phyloP scores from a whole-genome alignment of 371 early-diverging fungal species.

The Lichtheimia hyalospora region DNA sequence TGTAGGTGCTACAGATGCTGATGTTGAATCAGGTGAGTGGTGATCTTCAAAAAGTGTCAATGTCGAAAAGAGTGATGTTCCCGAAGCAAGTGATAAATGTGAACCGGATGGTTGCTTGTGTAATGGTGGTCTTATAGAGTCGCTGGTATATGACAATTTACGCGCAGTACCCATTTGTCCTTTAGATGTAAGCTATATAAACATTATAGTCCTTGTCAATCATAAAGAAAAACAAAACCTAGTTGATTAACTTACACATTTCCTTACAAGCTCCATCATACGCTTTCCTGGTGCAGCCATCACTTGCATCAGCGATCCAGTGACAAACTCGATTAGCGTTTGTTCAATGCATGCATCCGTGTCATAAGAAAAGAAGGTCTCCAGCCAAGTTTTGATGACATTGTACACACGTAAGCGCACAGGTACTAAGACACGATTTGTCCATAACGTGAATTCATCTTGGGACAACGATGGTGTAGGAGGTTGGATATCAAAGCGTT shows the following conservation, averaged over 20 bases:
- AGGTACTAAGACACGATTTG: slow-evolving; percentile 80
- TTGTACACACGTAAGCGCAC: slow-evolving; percentile 87
- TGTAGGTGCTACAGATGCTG: slow-evolving; percentile 13
- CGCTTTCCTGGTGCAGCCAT: slow-evolving; percentile 48
- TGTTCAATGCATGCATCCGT: slow-evolving; percentile 48
- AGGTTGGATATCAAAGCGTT: slow-evolving; percentile 72
- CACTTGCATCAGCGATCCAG: slow-evolving; percentile 26
- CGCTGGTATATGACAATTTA: slow-evolving; percentile 23
- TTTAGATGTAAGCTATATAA: slow-evolving; percentile 14
- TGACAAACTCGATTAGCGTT: slow-evolving; percentile 25
- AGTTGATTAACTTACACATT: slow-evolving; percentile 24
- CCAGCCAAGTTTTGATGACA: slow-evolving; percentile 91
- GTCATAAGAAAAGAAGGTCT: slow-evolving; percentile 72
- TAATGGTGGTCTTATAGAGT: neutral
- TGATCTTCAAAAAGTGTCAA: slow-evolving; percentile 32
- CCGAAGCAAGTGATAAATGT: slow-evolving; percentile 23
- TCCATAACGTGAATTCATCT: slow-evolving; percentile 77
- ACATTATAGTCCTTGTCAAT: neutral
- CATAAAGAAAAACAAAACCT: neutral
- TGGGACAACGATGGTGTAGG: slow-evolving; percentile 66
- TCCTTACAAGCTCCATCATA: slow-evolving; percentile 37
- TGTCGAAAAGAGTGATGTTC: slow-evolving; percentile 34
- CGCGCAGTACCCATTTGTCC: slow-evolving; percentile 11
- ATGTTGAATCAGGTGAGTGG: neutral
- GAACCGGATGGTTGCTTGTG: slow-evolving; percentile 11